A percentile compares a stretch with the other conserved stretches of the same genome.
Conservation (phyloP, 345 rosid species). For the Populus deltoides region DNA sequence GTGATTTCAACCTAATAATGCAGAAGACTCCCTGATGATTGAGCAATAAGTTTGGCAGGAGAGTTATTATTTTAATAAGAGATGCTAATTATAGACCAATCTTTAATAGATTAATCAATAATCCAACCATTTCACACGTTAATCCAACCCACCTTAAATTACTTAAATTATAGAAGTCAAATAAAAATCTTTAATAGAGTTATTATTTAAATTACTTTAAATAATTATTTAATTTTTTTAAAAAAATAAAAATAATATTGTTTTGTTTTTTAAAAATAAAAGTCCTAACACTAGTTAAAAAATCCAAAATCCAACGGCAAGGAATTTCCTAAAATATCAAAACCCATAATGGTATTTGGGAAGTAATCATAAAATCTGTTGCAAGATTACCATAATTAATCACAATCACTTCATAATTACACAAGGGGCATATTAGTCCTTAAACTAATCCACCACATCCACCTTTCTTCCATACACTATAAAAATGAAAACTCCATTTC, state of each 20-base stretch:
- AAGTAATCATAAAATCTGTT: background rate
- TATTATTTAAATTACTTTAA: too few relatives aligned
- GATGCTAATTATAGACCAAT: background rate
- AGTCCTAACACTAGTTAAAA: background rate
- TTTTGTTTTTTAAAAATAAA: too few relatives aligned
- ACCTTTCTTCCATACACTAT: background rate
- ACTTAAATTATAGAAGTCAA: too few relatives aligned
- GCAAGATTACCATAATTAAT: background rate
- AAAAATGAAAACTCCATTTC: background rate
- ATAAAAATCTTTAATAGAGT: too few relatives aligned
- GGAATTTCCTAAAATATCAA: background rate
- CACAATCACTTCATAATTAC: background rate
- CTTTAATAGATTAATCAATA: background rate
- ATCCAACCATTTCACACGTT: background rate
- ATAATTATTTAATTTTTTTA: too few relatives aligned
- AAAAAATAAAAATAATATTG: too few relatives aligned
- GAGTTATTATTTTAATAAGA: background rate
- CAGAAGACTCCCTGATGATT: background rate
- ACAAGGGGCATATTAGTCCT: background rate
- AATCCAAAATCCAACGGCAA: background rate
- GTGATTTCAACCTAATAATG: background rate
- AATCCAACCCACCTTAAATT: background rate
- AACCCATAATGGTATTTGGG: background rate
- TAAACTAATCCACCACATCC: background rate
- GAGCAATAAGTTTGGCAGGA: background rate